Evolutionary conservation across 345 rosid species (phyloP), one percentile per base, ranked within the genome.

Genomic region (Abelmoschus esculentus): DNA sequence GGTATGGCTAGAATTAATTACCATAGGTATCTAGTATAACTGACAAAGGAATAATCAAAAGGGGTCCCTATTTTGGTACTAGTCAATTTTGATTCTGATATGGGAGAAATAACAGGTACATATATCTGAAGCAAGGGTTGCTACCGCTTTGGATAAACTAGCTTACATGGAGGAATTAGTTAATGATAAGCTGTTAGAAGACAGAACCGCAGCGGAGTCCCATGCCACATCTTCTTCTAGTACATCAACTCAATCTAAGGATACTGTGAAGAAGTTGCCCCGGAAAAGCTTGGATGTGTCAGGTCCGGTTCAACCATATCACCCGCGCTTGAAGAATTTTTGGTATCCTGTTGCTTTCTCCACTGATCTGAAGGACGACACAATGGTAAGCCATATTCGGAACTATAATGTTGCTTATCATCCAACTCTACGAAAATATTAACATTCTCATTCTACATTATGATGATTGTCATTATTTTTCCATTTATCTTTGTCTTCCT

Each of bases 261-360:
- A 83, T 36, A 67, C 79, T 12, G 71, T 66, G 8, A 86, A 81
- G 72, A 79, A 77, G 72, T 56, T 56, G 17, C 86, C 89, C 8
- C 81, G 65, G 15, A 95, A 87, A 78, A 85, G 80, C 81, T 86
- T 95, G 86, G 79, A 91, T 52, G 89, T 95, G 32, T 91, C 97
- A 10, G 99, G 99, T 80, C 97, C 99, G 12, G 90, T 91, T 72
- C 90, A 82, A 74, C 82, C 93, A 70, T 95, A 91, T 73, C 82
- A 82, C 73, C 85, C 89, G 14, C 79, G 73, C 29, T 79, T 95
- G 54, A 95, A 88, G 89, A 88, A 95, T 47, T 95, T 95, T 80
- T 95, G 99, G 97, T 95, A 88, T 71, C 99, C 99, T 0, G 86
- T 90, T 64, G 92, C 96, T 47, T 95, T 95, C 81, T 79, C 99